A percentile compares a stretch with the other conserved stretches of the same genome.
These are phyloP conservation scores for Gaertneriomyces semiglobifer DNA, from an alignment of 192 early-diverging fungal species.

Conservation along the genomic window DNA sequence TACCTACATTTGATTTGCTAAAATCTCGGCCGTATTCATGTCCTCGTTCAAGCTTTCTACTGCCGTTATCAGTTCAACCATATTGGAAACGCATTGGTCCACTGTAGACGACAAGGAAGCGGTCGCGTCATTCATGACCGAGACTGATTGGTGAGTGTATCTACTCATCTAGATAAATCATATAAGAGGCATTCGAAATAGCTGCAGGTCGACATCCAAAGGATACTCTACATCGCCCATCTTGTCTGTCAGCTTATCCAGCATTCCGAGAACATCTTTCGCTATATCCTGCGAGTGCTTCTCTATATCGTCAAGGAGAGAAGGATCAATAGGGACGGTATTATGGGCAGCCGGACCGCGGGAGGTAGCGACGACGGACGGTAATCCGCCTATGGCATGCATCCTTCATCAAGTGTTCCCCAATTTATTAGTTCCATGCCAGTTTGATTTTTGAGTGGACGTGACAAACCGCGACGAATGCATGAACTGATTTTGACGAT, in stretches of 20 bases:
- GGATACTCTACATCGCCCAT: conserved; percentile 31
- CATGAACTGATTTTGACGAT: neutral
- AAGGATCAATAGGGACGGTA: conserved; percentile 41
- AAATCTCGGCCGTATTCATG: conserved; percentile 26
- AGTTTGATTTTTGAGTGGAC: too few species aligned
- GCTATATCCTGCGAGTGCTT: conserved; percentile 21
- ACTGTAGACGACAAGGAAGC: conserved; percentile 12
- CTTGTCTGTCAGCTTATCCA: conserved; percentile 14
- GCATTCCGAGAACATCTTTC: conserved; percentile 15
- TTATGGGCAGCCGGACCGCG: conserved; percentile 17
- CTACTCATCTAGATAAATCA: conserved; percentile 32
- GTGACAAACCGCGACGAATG: neutral
- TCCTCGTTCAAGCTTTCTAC: conserved; percentile 38
- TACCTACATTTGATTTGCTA: conserved; percentile 37
- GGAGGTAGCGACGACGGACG: conserved; percentile 24
- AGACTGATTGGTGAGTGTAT: conserved; percentile 26
- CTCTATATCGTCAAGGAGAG: conserved; percentile 41
- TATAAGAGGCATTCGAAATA: neutral
- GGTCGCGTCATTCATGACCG: conserved; percentile 19
- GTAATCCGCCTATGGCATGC: conserved; percentile 7
- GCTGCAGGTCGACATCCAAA: neutral
- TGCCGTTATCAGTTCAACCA: conserved; percentile 29
- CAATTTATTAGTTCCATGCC: too few species aligned
- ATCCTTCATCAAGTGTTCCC: neutral
- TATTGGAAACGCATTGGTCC: conserved; percentile 19